These are phyloP conservation scores for Hortiboletus campestris DNA, from an alignment of 768 basidiomycete species.

Conservation along the genomic window DNA sequence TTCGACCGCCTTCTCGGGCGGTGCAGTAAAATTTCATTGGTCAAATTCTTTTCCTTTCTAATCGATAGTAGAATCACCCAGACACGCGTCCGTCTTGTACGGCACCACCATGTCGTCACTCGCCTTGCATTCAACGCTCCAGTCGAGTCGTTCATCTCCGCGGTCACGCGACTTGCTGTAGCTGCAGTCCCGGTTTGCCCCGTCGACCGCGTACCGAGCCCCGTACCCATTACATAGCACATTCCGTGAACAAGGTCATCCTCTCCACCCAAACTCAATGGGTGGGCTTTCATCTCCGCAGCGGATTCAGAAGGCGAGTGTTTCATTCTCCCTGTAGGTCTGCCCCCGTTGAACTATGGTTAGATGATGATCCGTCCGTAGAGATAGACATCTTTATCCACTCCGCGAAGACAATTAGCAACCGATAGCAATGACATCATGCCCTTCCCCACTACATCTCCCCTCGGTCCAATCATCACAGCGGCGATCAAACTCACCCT, in stretches of 20 bases:
- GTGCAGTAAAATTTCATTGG: no score
- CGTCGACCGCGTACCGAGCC: background rate
- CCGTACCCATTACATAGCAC: background rate
- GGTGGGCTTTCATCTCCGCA: slow-evolving; percentile 16
- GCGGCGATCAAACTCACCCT: slow-evolving; percentile 2
- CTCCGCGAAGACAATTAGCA: slow-evolving; percentile 3
- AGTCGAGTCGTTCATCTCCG: background rate
- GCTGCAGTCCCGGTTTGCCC: no score
- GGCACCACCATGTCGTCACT: background rate
- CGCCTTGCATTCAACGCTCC: background rate
- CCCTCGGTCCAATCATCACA: background rate
- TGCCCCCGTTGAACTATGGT: background rate
- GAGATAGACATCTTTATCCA: background rate
- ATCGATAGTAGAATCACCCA: background rate
- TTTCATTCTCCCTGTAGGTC: background rate
- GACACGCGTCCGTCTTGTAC: background rate
- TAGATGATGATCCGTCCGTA: slow-evolving; percentile 18
- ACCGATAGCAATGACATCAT: slow-evolving; percentile 10
- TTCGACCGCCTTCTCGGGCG: no score
- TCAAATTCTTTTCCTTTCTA: background rate
- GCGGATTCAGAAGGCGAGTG: background rate
- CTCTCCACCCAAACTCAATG: slow-evolving; percentile 1
- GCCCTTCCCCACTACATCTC: background rate
- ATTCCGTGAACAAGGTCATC: background rate
- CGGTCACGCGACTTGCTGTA: slow-evolving; percentile 12